These are phyloP conservation scores for Epicoccum sorghinum DNA, from an alignment of 2,329 filamentous ascomycete species.

Conservation along the genomic window DNA sequence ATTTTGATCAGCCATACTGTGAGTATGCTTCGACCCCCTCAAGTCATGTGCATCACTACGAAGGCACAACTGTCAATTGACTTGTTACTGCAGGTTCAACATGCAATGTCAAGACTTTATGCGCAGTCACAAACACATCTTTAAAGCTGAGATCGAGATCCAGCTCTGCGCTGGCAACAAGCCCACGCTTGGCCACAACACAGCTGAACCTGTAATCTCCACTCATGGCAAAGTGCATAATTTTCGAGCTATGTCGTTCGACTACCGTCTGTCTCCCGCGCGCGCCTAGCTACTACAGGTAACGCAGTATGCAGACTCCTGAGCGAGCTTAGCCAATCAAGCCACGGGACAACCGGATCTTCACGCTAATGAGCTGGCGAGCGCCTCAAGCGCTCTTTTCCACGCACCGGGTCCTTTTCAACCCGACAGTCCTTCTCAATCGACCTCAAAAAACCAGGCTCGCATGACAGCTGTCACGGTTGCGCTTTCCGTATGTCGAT, in stretches of 20 bases:
- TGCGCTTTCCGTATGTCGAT: not conserved
- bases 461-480: not conserved
- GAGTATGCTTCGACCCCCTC: no score
- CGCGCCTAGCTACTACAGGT: not conserved
- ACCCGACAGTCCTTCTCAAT: conserved; percentile 15
- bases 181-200: no score
- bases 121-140: not conserved
- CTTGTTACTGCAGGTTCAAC: no score
- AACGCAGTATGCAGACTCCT: not conserved
- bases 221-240: conserved; percentile 4
- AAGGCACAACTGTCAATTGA: no score
- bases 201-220: conserved; percentile 1
- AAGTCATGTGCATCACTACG: no score
- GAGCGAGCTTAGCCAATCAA: conserved; percentile 19
- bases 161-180: not conserved
- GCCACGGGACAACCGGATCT: conserved; percentile 21
- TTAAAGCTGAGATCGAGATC: not conserved
- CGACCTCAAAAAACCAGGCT: not conserved
- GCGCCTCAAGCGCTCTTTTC: conserved; percentile 20
- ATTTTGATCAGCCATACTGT: no score
- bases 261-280: conserved; percentile 8
- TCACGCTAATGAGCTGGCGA: conserved; percentile 10
- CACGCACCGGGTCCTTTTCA: conserved; percentile 3
- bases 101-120: no score
- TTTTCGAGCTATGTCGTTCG: conserved; percentile 9